Percentiles rank a stretch among this genome's conserved stretches.
These are phyloP conservation scores for Elongisporangium prolatum DNA, from an alignment of 352 stramenopile genomes.

Conservation along the genomic window DNA sequence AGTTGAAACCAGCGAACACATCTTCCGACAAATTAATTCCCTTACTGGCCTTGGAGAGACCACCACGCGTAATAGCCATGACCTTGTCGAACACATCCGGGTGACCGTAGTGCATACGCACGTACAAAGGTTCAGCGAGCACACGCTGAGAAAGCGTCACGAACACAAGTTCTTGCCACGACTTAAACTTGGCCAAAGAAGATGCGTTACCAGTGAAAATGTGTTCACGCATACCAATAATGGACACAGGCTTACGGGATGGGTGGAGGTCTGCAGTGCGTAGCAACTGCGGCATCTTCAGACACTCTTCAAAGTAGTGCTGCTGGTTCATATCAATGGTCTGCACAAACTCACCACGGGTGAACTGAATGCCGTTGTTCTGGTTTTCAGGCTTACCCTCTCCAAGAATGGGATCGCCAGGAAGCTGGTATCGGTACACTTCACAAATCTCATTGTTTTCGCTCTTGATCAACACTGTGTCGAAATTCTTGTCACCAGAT, in stretches of 20 bases:
- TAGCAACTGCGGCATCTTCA: constrained; percentile 83
- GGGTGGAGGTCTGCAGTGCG: constrained; percentile 64
- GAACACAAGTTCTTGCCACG: constrained; percentile 83
- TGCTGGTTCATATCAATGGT: constrained; percentile 90
- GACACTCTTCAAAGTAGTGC: constrained; percentile 82
- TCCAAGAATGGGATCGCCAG: constrained; percentile 76
- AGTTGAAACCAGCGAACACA: constrained; percentile 84
- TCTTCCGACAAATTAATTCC: constrained; percentile 85
- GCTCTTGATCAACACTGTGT: constrained; percentile 78
- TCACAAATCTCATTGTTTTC: constrained; percentile 68
- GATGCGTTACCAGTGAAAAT: constrained; percentile 86
- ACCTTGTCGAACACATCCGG: constrained; percentile 84
- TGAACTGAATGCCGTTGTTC: constrained; percentile 80
- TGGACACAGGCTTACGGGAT: constrained; percentile 66
- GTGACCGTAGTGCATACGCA: constrained; percentile 83
- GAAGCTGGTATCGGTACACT: constrained; percentile 77
- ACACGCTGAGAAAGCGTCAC: constrained; percentile 82
- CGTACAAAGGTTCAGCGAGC: constrained; percentile 62
- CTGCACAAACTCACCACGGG: constrained; percentile 79
- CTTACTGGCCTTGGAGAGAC: constrained; percentile 77
- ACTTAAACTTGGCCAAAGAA: constrained; percentile 82
- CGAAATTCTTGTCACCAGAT: constrained; percentile 40
- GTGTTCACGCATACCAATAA: constrained; percentile 84
- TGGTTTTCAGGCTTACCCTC: constrained; percentile 86
- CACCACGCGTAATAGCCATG: constrained; percentile 63